Percentiles rank a stretch among this genome's conserved stretches.
These are phyloP conservation scores for Paralagenidium karlingii DNA, from an alignment of 352 stramenopile genomes.

Conservation along the genomic window DNA sequence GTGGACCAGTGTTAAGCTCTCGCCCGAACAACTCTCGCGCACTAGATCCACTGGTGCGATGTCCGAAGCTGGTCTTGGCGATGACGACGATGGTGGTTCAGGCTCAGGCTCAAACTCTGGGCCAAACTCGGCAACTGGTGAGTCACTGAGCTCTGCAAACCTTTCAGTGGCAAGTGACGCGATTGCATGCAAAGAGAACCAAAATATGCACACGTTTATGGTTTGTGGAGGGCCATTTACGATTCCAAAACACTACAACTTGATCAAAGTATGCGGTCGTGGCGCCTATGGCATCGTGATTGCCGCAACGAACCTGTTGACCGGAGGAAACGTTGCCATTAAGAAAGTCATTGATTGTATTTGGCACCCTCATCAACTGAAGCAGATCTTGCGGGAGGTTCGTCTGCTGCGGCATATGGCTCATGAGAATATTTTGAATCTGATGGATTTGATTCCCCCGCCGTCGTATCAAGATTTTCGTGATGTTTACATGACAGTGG, in stretches of 20 bases:
- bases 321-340: constrained; percentile 78
- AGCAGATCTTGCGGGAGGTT: constrained; percentile 81
- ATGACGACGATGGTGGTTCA: too few species aligned
- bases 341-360: constrained; percentile 89
- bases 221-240: constrained; percentile 81
- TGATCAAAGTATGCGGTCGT: constrained; percentile 82
- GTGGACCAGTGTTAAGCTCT: constrained; percentile 73
- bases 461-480: constrained; percentile 76
- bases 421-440: constrained; percentile 76
- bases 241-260: constrained; percentile 73
- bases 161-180: constrained; percentile 22
- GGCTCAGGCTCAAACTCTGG: too few species aligned
- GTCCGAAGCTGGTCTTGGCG: too few species aligned
- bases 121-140: neutral
- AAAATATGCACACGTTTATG: constrained; percentile 83
- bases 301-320: constrained; percentile 65
- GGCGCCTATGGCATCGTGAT: constrained; percentile 86
- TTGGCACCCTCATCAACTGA: constrained; percentile 82
- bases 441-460: constrained; percentile 76
- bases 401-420: constrained; percentile 74
- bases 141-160: neutral
- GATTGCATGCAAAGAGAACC: constrained; percentile 74
- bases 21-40: constrained; percentile 32
- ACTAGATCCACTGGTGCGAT: too few species aligned
- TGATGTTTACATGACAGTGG: constrained; percentile 85